Percentiles rank a stretch among this genome's conserved stretches.
Evolutionary conservation across 2,329 filamentous ascomycete genomes (phyloP).

Genomic region (Arthroderma sp.): DNA sequence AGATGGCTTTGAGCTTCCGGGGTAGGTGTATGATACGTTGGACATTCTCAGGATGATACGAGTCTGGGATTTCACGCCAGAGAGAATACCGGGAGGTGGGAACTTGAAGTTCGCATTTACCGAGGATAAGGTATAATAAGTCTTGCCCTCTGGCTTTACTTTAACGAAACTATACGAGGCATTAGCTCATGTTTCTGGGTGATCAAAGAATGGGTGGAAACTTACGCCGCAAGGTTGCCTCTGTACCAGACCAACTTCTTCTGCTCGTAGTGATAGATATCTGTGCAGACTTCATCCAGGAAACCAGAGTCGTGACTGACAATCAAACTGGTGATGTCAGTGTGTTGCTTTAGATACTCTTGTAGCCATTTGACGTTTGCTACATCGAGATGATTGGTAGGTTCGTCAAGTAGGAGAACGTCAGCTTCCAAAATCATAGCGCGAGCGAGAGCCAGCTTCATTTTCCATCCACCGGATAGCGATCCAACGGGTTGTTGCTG

Average conservation of each 20-base stretch:
- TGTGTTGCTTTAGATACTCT: slow-evolving; percentile 88
- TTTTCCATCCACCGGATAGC: slow-evolving; percentile 97
- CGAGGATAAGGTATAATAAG: slow-evolving; percentile 90
- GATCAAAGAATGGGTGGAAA: not conserved
- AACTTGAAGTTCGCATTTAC: slow-evolving; percentile 94
- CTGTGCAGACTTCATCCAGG: slow-evolving; percentile 91
- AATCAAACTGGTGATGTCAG: slow-evolving; percentile 92
- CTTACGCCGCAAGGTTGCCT: slow-evolving; percentile 35
- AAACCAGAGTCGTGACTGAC: slow-evolving; percentile 98
- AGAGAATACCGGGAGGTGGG: slow-evolving; percentile 83
- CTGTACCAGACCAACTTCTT: slow-evolving; percentile 66
- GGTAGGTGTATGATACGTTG: slow-evolving; percentile 85
- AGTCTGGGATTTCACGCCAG: slow-evolving; percentile 88
- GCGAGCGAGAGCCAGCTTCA: slow-evolving; percentile 92
- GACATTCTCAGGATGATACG: slow-evolving; percentile 91
- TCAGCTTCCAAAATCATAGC: slow-evolving; percentile 97
- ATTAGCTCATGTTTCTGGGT: slow-evolving; percentile 8
- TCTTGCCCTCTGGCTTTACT: slow-evolving; percentile 85
- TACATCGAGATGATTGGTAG: slow-evolving; percentile 96
- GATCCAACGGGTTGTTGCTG: slow-evolving; percentile 87
- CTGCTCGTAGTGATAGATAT: slow-evolving; percentile 97
- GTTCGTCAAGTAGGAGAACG: slow-evolving; percentile 91
- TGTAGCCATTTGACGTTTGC: slow-evolving; percentile 93
- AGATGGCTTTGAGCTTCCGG: slow-evolving; percentile 77
- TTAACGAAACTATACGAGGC: slow-evolving; percentile 52